Base-by-base conservation (phyloP, 2,329 filamentous ascomycete species). In the Sclerotinia glacialis region DNA sequence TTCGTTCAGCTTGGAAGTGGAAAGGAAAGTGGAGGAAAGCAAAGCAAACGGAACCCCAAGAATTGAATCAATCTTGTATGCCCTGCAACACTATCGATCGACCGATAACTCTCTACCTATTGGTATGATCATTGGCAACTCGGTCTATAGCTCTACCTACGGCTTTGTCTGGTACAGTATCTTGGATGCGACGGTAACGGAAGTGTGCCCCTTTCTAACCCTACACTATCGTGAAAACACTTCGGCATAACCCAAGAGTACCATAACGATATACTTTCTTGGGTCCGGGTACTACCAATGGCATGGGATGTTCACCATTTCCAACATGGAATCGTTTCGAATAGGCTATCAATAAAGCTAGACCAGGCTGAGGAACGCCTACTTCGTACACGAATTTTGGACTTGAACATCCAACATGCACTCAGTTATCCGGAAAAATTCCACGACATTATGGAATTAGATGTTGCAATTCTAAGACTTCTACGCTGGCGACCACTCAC, bases 371-470 rank as follows among this genome's bases (percentile, higher is more conserved):
- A 60, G 58, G n/a, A 59, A 59, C 53, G 42, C 63, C 53, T 28
- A n/a, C n/a, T n/a, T n/a, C n/a, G n/a, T n/a, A 44, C 50, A 66
- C 59, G 40, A 34, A 61, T 64, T 42, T 52, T 52, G 63, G 34
- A 52, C 63, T 71, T 55, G 61, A 64, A 64, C 62, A 67, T 71
- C 54, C 62, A 67, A 71, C 54, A 64, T 69, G 68, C 67, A 67
- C 60, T 66, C 53, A 67, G 63, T 67, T 68, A 60, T 70, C 71
- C 71, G 71, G 71, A 67, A 72, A 71, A 72, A 70, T 59, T 68
- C 68, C 69, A 67, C 58, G 34, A 56, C 58, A 68, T 70, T 65
- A 65, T 46, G 67, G 44, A 49, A 64, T 52, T 37, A 44, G 53
- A 37, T 56, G 37, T 58, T 40, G 28, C 26, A 54, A 54, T 54